Evolutionary conservation across 2,329 filamentous ascomycete genomes (phyloP).

Genomic region (Aspergillus clavatus): DNA sequence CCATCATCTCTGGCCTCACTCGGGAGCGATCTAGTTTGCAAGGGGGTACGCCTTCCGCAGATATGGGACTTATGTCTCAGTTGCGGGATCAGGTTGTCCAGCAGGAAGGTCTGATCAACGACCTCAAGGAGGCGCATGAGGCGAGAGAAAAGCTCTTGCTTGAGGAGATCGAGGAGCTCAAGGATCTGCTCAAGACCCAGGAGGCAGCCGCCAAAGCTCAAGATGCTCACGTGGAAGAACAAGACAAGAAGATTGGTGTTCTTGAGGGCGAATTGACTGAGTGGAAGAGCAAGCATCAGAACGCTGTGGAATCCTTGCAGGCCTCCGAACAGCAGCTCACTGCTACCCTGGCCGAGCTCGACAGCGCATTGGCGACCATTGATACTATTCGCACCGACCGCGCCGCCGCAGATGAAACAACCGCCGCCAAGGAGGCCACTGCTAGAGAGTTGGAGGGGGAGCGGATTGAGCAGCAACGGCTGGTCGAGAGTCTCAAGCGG

Average conservation of each 20-base stretch:
- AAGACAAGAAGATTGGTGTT: slow-evolving; percentile 57
- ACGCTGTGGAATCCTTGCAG: slow-evolving; percentile 65
- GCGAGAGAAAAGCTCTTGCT: slow-evolving; percentile 69
- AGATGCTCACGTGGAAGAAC: slow-evolving; percentile 35
- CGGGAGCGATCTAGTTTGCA: slow-evolving; percentile 89
- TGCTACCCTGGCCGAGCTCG: slow-evolving; percentile 67
- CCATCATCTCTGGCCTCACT: slow-evolving; percentile 89
- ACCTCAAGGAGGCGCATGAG: slow-evolving; percentile 68
- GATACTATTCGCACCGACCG: slow-evolving; percentile 44
- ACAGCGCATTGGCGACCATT: slow-evolving; percentile 57
- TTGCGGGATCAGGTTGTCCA: slow-evolving; percentile 84
- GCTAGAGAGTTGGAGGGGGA: slow-evolving; percentile 48
- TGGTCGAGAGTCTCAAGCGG: slow-evolving; percentile 59
- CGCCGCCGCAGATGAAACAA: slow-evolving; percentile 25
- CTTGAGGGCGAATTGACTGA: slow-evolving; percentile 66
- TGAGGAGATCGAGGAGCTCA: slow-evolving; percentile 65
- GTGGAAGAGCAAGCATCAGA: slow-evolving; percentile 73
- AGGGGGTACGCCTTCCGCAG: slow-evolving; percentile 65
- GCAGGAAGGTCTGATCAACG: slow-evolving; percentile 73
- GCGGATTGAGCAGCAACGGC: slow-evolving; percentile 54
- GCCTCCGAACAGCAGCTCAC: slow-evolving; percentile 68
- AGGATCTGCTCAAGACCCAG: slow-evolving; percentile 47
- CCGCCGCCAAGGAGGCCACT: slow-evolving; percentile 33
- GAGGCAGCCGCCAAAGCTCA: slow-evolving; percentile 33
- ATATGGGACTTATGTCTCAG: slow-evolving; percentile 83